Percentiles rank a stretch among this genome's conserved stretches.
phyloP scores from a whole-genome alignment of 163 green algal species.

The Chlorella variabilis region DNA sequence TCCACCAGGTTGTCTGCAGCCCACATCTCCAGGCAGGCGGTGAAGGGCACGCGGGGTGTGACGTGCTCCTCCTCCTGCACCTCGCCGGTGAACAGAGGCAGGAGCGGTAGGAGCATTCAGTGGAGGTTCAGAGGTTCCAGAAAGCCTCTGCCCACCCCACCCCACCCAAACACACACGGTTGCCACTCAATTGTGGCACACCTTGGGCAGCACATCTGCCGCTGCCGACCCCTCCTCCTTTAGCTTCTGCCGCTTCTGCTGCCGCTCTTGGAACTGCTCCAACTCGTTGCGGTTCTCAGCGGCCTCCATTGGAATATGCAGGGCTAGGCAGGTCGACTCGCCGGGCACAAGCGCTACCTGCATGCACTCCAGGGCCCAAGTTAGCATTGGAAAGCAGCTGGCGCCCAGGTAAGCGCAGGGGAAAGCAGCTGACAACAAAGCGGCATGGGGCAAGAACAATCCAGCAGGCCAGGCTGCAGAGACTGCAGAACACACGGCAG shows the following conservation, averaged over 20 bases:
- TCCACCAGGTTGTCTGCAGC: conserved; percentile 70
- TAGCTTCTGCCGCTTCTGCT: conserved; percentile 77
- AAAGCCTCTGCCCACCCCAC: no score
- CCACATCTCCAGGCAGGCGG: conserved; percentile 85
- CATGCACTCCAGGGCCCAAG: no score
- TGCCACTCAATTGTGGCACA: no score
- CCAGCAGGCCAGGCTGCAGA: no score
- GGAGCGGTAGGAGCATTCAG: not conserved
- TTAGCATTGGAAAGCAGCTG: no score
- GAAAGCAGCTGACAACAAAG: no score
- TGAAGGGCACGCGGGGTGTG: conserved; percentile 81
- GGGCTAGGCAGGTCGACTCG: conserved; percentile 55
- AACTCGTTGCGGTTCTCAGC: conserved; percentile 86
- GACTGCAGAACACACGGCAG: no score
- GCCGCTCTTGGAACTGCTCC: conserved; percentile 73
- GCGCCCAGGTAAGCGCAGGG: no score
- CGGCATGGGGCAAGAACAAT: no score
- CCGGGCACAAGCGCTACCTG: conserved; percentile 42
- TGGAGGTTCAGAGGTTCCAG: no score
- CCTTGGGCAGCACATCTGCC: conserved; percentile 16
- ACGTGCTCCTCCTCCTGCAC: conserved; percentile 55
- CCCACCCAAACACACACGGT: not conserved
- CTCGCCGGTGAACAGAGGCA: not conserved
- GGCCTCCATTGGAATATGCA: conserved; percentile 90
- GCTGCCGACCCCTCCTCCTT: conserved; percentile 66